These are phyloP conservation scores for Leishmania tarentolae DNA, from an alignment of 208 protist genomes.

Conservation along the genomic window DNA sequence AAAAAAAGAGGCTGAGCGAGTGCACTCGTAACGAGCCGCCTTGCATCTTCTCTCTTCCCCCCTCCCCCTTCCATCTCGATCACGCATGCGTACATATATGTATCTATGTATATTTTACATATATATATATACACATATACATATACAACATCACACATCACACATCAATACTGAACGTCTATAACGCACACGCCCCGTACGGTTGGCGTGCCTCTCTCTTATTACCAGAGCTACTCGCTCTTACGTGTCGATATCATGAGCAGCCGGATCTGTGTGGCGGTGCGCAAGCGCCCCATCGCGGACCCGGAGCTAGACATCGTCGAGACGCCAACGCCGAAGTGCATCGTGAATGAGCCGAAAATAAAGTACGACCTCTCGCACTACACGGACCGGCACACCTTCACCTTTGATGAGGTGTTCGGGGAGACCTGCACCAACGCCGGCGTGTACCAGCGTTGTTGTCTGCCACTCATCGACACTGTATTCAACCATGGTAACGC, in stretches of 20 bases:
- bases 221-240: not conserved
- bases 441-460: slow-evolving; percentile 93
- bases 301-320: slow-evolving; percentile 86
- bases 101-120: too few species aligned
- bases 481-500: slow-evolving; percentile 96
- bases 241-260: slow-evolving; percentile 38
- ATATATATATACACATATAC: too few species aligned
- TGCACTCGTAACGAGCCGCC: not conserved
- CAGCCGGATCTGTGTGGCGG: slow-evolving; percentile 89
- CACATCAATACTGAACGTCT: not conserved
- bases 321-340: slow-evolving; percentile 64
- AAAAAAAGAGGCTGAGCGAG: not conserved
- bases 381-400: slow-evolving; percentile 96
- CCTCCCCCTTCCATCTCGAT: not conserved
- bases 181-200: not conserved
- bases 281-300: slow-evolving; percentile 87
- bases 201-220: not conserved
- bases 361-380: slow-evolving; percentile 96
- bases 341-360: slow-evolving; percentile 92
- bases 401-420: slow-evolving; percentile 97
- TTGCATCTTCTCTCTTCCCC: not conserved
- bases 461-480: slow-evolving; percentile 94
- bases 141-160: too few species aligned
- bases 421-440: slow-evolving; percentile 89
- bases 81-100: not conserved